These are phyloP conservation scores for Ascochyta viciae-villosae DNA, from an alignment of 2,329 filamentous ascomycete genomes.

Conservation along the genomic window DNA sequence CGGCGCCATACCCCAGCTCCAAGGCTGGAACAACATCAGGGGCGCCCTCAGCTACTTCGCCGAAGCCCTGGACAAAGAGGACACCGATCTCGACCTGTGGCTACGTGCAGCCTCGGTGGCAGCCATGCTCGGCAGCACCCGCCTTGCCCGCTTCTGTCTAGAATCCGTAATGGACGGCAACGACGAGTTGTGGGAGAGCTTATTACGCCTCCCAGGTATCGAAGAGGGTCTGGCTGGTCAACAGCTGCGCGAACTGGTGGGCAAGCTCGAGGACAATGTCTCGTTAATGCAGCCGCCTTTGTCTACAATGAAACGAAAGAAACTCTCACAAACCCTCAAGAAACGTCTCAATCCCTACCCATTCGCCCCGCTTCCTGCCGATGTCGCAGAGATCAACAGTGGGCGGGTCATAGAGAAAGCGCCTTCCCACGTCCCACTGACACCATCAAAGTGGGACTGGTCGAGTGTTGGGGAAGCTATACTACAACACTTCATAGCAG, in stretches of 20 bases:
- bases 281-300: constrained; percentile 61
- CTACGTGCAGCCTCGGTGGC: constrained; percentile 65
- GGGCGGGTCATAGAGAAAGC: constrained; percentile 26
- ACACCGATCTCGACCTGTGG: constrained; percentile 70
- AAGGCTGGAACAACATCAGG: constrained; percentile 31
- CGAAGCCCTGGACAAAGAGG: constrained; percentile 69
- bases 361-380: constrained; percentile 47
- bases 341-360: constrained; percentile 62
- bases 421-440: constrained; percentile 48
- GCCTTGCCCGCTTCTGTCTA: constrained; percentile 67
- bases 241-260: constrained; percentile 52
- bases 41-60: constrained; percentile 62
- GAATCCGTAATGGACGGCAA: constrained; percentile 70
- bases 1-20: constrained; percentile 44
- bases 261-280: constrained; percentile 61
- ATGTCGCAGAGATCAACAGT: constrained; percentile 35
- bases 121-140: constrained; percentile 63
- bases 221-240: constrained; percentile 48
- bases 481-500: constrained; percentile 51
- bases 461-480: constrained; percentile 58
- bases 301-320: constrained; percentile 57
- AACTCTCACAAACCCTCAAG: constrained; percentile 60
- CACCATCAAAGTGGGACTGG: constrained; percentile 54
- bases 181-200: constrained; percentile 62
- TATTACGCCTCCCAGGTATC: constrained; percentile 62